Percentiles rank a stretch among this genome's conserved stretches.
These are phyloP conservation scores for Phialocephala sp. DNA, from an alignment of 2,329 filamentous ascomycete genomes.

Conservation along the genomic window DNA sequence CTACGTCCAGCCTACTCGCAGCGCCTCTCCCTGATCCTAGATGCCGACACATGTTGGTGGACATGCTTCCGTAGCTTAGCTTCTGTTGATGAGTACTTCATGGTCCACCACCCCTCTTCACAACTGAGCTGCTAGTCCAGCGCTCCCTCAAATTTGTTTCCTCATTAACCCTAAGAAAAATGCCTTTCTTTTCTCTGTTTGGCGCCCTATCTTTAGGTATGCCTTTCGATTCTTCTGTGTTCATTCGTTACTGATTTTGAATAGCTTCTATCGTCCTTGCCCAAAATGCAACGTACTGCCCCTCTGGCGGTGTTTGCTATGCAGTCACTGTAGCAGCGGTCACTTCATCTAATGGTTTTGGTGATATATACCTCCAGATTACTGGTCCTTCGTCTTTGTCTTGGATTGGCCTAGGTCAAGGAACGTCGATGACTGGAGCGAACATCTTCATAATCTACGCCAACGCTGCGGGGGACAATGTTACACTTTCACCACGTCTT, in stretches of 20 bases:
- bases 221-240: not conserved
- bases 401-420: conserved; percentile 63
- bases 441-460: conserved; percentile 66
- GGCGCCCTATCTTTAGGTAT: conserved; percentile 31
- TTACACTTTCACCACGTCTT: conserved; percentile 59
- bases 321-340: conserved; percentile 58
- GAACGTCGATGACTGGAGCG: conserved; percentile 56
- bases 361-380: conserved; percentile 64
- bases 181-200: conserved; percentile 15
- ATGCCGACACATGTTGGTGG: not conserved
- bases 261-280: conserved; percentile 36
- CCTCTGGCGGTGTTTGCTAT: conserved; percentile 44
- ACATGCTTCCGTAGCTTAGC: not conserved
- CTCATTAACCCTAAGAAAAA: not conserved
- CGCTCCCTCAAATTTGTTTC: not conserved
- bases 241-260: not conserved
- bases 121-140: not conserved
- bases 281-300: conserved; percentile 33
- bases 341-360: conserved; percentile 55
- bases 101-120: not conserved
- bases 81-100: not conserved
- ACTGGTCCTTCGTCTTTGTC: conserved; percentile 56
- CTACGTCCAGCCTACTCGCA: not conserved
- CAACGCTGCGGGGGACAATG: conserved; percentile 55
- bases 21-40: not conserved